Conservation (phyloP, 177 flowering plant genomes). For the Tripterygium wilfordii region DNA sequence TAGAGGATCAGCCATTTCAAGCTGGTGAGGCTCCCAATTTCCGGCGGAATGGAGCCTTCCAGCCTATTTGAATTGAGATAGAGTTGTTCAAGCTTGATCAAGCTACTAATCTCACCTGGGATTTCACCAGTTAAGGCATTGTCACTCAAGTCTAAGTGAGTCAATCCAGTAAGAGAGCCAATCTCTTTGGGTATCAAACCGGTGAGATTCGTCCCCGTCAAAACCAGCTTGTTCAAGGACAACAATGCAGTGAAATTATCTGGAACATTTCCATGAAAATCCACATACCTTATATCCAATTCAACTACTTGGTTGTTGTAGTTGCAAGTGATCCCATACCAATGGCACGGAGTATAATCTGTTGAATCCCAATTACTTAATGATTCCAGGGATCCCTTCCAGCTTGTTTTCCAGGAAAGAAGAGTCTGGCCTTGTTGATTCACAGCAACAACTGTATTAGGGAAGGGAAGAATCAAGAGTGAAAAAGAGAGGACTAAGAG, state of each 20-base stretch:
- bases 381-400: constrained; percentile 37
- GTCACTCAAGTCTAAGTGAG: constrained; percentile 59
- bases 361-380: constrained; percentile 48
- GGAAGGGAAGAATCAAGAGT: constrained; percentile 7
- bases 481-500: constrained; percentile 14
- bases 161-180: constrained; percentile 28
- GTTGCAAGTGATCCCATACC: constrained; percentile 77
- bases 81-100: constrained; percentile 48
- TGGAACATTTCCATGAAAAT: constrained; percentile 57
- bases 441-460: constrained; percentile 23
- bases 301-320: constrained; percentile 39
- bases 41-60: constrained; percentile 61
- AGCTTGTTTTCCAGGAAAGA: constrained; percentile 56
- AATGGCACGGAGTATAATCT: constrained; percentile 56
- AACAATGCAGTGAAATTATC: constrained; percentile 41
- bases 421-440: constrained; percentile 72
- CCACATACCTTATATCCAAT: constrained; percentile 50
- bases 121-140: constrained; percentile 70
- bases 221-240: constrained; percentile 47
- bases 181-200: constrained; percentile 64
- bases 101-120: constrained; percentile 52
- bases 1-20: constrained; percentile 52
- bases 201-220: constrained; percentile 75
- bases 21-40: constrained; percentile 61
- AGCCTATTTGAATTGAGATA: constrained; percentile 61